Base-by-base conservation (phyloP, 805 yeast species). In the Pichia occidentalis region DNA sequence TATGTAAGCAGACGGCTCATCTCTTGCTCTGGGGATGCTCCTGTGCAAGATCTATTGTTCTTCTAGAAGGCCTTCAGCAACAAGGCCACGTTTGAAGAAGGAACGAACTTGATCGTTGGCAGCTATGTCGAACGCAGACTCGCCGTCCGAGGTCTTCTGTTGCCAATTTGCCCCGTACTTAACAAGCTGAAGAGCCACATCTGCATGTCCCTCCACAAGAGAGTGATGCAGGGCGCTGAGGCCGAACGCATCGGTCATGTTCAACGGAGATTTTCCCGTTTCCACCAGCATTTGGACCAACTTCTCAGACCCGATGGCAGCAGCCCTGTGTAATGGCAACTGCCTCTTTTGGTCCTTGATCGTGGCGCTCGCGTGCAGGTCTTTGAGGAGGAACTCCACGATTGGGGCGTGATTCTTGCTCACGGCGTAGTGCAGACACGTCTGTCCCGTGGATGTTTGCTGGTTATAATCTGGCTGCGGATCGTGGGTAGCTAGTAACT, bases 221-320 rank as follows among this genome's bases (percentile, higher is more conserved):
- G 97, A 95, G 59, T 85, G 95, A 56, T 85, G 95, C 43, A 90
- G 56, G 1, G 95, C 78, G 0, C 95, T 82, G 87, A 92, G 85
- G 0, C 95, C 92, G 37, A 70, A 69, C 10, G 48, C 46, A 53
- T 88, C 97, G 26, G 72, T 71, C 3, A 79, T 68, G 50, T 86
- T 83, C 17, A 87, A 56, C 7, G 84, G 82, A 1, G 80, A 74
- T 32, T 71, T 71, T 3, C 72, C 73, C 5, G 68, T 60, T 30
- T 65, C 61, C 4, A 74, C 67, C 25, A 88, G 61, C 21, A 74
- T 51, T 30, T 71, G 65, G 12, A 80, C 73, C 21, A 86, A 56
- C 5, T 71, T 72, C 19, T 64, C 53, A 3, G 80, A 71, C 4
- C 96, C 97, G 21, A 71, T 68, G 0, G 95, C 71, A 0, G 87